A percentile compares a stretch with the other conserved stretches of the same genome.
Conservation (phyloP, 495 filamentous ascomycete genomes). For the Hypoxylon rickii region DNA sequence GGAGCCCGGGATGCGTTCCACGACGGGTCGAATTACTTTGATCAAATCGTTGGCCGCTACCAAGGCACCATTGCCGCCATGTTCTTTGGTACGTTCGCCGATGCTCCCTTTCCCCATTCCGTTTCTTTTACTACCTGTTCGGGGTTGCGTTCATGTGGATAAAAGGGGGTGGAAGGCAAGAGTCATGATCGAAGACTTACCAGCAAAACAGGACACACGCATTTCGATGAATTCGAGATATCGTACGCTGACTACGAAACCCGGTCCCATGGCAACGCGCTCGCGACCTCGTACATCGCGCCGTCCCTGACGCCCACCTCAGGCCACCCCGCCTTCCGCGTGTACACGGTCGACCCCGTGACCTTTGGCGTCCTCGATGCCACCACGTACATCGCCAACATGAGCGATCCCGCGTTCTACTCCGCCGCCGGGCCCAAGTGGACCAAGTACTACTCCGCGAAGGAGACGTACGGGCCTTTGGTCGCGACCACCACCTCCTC, state of each 20-base stretch:
- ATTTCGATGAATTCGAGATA: constrained; percentile 60
- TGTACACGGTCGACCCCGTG: constrained; percentile 60
- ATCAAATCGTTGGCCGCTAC: constrained; percentile 60
- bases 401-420: constrained; percentile 49
- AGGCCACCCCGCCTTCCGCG: constrained; percentile 58
- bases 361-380: constrained; percentile 59
- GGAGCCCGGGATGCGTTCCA: constrained; percentile 54
- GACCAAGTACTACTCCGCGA: constrained; percentile 59
- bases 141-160: too few relatives aligned
- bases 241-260: constrained; percentile 53
- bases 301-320: constrained; percentile 59
- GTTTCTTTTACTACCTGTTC: not conserved
- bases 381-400: constrained; percentile 58
- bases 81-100: constrained; percentile 50
- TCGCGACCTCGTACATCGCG: constrained; percentile 54
- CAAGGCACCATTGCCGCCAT: constrained; percentile 56
- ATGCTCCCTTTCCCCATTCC: not conserved
- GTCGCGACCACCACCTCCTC: too few relatives aligned
- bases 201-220: constrained; percentile 51
- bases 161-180: too few relatives aligned
- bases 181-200: not conserved
- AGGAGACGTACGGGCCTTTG: constrained; percentile 54
- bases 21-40: constrained; percentile 58
- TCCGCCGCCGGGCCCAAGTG: constrained; percentile 46
- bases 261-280: constrained; percentile 42